Conservation (phyloP, 1,284 basidiomycete species). For the Trametes pubescens region DNA sequence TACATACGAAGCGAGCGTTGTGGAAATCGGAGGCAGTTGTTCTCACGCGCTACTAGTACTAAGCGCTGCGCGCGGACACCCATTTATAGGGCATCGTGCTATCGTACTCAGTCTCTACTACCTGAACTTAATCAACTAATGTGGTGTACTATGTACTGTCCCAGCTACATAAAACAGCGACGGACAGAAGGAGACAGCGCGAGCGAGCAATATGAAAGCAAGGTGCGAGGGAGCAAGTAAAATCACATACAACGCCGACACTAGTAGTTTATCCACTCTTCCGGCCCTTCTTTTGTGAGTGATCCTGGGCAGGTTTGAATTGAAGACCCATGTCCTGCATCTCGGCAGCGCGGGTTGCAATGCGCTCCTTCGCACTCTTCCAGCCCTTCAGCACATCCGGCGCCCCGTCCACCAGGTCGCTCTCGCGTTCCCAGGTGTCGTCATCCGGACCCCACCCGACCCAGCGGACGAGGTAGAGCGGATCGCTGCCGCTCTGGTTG, state of each 20-base stretch:
- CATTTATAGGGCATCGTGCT: background rate
- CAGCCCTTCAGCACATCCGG: constrained; percentile 44
- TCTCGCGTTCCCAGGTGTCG: constrained; percentile 53
- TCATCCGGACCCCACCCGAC: constrained; percentile 54
- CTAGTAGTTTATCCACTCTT: background rate
- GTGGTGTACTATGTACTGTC: background rate
- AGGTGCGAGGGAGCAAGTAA: background rate
- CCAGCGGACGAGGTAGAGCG: constrained; percentile 54
- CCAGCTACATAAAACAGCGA: background rate
- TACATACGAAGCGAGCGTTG: too few relatives aligned
- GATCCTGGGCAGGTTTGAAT: constrained; percentile 15
- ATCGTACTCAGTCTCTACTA: background rate
- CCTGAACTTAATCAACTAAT: background rate
- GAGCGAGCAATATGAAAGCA: background rate
- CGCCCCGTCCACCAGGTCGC: constrained; percentile 45
- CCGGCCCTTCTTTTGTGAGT: background rate
- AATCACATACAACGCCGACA: too few relatives aligned
- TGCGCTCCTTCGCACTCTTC: constrained; percentile 36
- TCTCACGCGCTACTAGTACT: too few relatives aligned
- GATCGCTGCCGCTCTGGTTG: constrained; percentile 17
- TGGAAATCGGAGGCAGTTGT: too few relatives aligned
- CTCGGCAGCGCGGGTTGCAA: constrained; percentile 38
- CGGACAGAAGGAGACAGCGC: background rate
- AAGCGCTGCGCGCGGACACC: background rate
- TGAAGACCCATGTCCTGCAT: constrained; percentile 33